phyloP scores from a whole-genome alignment of 192 early-diverging fungal species.

The Rhizophagus prolifer region DNA sequence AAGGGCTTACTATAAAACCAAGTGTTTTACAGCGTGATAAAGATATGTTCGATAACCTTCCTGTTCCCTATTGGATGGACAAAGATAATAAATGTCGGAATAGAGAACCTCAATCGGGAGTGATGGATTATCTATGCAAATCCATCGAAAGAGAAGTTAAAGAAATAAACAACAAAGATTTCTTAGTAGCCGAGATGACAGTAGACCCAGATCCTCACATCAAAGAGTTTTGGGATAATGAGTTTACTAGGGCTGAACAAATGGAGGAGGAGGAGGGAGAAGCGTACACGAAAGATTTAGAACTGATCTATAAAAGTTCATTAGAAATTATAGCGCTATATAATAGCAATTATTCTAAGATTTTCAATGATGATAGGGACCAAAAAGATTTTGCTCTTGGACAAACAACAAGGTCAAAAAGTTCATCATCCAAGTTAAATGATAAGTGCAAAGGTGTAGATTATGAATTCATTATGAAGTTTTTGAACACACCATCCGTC shows the following conservation, averaged over 20 bases:
- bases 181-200: not conserved
- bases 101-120: not conserved
- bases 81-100: not conserved
- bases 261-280: not conserved
- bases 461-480: not conserved
- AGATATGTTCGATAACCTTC: not conserved
- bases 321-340: not conserved
- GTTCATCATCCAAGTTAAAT: not conserved
- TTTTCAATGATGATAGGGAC: not conserved
- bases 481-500: not conserved
- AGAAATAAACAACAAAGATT: not conserved
- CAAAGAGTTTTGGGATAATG: not conserved
- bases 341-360: not conserved
- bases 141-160: not conserved
- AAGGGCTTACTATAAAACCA: conserved; percentile 29
- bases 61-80: conserved; percentile 32
- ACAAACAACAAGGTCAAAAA: not conserved
- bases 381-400: not conserved
- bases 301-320: not conserved
- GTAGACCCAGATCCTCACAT: not conserved
- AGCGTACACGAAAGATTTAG: not conserved
- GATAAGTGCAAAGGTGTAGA: not conserved
- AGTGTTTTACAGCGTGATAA: not conserved
- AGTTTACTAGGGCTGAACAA: not conserved
- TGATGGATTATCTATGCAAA: not conserved